Percentiles rank a stretch among this genome's conserved stretches.
Evolutionary conservation across 805 yeast species (phyloP).

Genomic region (Spathaspora passalidarum): DNA sequence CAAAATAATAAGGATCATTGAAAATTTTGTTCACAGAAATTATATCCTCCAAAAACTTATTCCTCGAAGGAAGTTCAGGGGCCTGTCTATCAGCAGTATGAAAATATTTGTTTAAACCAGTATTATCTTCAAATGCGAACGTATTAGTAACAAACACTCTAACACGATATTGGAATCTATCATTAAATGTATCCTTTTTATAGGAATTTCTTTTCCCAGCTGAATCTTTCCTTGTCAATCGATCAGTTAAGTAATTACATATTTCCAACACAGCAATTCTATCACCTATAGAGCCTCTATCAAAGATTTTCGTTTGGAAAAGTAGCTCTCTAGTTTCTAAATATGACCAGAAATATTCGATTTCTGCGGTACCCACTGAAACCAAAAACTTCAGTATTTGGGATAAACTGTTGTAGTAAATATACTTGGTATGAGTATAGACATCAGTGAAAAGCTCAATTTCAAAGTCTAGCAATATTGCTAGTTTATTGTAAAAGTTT

Average conservation of each 20-base stretch:
- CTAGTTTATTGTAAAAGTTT: slow-evolving; percentile 11
- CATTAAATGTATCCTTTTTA: slow-evolving; percentile 38
- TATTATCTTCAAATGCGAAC: slow-evolving; percentile 39
- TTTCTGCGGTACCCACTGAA: slow-evolving; percentile 16
- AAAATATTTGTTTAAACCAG: slow-evolving; percentile 43
- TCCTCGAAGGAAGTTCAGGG: slow-evolving; percentile 19
- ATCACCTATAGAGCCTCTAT: slow-evolving; percentile 25
- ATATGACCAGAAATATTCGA: slow-evolving; percentile 34
- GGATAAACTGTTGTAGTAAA: slow-evolving; percentile 24
- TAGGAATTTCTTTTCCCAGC: slow-evolving; percentile 25
- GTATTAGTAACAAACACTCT: slow-evolving; percentile 30
- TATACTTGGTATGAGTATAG: slow-evolving; percentile 16
- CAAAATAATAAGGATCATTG: slow-evolving; percentile 32
- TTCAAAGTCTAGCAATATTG: slow-evolving; percentile 24
- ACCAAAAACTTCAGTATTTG: slow-evolving; percentile 21
- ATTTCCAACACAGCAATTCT: slow-evolving; percentile 39
- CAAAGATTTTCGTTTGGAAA: slow-evolving; percentile 24
- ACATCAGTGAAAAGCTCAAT: slow-evolving; percentile 17
- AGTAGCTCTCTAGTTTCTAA: slow-evolving; percentile 29
- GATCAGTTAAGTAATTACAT: slow-evolving; percentile 37
- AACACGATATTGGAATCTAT: slow-evolving; percentile 34
- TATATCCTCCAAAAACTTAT: slow-evolving; percentile 31
- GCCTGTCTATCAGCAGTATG: slow-evolving; percentile 24
- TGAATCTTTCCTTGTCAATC: slow-evolving; percentile 11
- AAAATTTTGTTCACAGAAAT: slow-evolving; percentile 26